A percentile compares a stretch with the other conserved stretches of the same genome.
Evolutionary conservation across 257 asterid species (phyloP).

Genomic region (Nicotiana tabacum): DNA sequence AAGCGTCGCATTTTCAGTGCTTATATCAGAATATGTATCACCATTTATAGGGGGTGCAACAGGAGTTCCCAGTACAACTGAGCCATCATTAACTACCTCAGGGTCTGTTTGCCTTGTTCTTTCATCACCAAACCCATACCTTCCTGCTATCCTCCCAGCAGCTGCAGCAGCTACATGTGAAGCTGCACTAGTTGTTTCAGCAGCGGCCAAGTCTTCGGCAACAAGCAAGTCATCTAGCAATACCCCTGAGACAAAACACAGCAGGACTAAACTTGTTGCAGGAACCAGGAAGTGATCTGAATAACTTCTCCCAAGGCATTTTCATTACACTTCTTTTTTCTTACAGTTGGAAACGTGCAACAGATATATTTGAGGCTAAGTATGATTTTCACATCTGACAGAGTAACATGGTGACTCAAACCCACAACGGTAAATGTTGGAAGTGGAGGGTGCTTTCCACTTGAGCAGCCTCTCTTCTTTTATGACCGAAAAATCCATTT

Average conservation of each 20-base stretch:
- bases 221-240: slow-evolving; percentile 90
- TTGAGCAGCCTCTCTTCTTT: no score
- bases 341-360: slow-evolving; percentile 1
- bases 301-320: not conserved
- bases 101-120: slow-evolving; percentile 45
- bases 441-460: no score
- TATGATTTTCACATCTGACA: not conserved
- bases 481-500: no score
- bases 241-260: slow-evolving; percentile 51
- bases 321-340: not conserved
- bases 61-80: slow-evolving; percentile 89
- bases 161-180: slow-evolving; percentile 97
- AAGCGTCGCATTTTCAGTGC: slow-evolving; percentile 83
- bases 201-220: slow-evolving; percentile 98
- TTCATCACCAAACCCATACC: slow-evolving; percentile 65
- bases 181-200: slow-evolving; percentile 94
- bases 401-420: not conserved
- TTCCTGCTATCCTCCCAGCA: slow-evolving; percentile 67
- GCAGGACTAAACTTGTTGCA: slow-evolving; percentile 1
- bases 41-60: slow-evolving; percentile 95
- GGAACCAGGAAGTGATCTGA: not conserved
- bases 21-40: slow-evolving; percentile 81
- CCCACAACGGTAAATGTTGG: no score
- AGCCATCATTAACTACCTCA: slow-evolving; percentile 61
- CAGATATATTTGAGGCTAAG: not conserved